These are phyloP conservation scores for Ailanthus altissimus DNA, from an alignment of 345 rosid genomes.

Conservation along the genomic window DNA sequence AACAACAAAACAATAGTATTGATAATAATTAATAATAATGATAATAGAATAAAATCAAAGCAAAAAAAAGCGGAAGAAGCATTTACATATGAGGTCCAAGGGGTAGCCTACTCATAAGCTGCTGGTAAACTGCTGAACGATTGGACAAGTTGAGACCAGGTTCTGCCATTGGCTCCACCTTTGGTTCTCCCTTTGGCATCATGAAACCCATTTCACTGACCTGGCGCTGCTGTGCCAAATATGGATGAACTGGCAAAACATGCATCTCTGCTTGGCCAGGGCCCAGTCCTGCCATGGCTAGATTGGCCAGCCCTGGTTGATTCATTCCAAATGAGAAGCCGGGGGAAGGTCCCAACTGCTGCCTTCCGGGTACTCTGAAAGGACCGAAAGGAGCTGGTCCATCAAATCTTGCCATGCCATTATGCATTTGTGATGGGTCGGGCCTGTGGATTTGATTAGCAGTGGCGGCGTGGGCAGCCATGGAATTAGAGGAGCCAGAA, in stretches of 20 bases:
- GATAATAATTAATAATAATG: background rate
- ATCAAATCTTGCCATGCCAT: conserved; percentile 56
- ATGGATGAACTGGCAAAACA: conserved; percentile 54
- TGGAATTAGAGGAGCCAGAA: conserved; percentile 34
- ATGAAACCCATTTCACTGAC: conserved; percentile 55
- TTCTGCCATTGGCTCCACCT: conserved; percentile 72
- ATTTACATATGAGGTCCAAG: conserved; percentile 68
- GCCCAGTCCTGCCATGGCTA: conserved; percentile 69
- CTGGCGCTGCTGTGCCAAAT: conserved; percentile 52
- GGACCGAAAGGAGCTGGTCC: conserved; percentile 54
- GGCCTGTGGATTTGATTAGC: conserved; percentile 50
- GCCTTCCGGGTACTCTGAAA: conserved; percentile 68
- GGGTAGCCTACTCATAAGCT: conserved; percentile 81
- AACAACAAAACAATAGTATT: conserved; percentile 14
- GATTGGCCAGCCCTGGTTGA: conserved; percentile 57
- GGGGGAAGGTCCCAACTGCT: conserved; percentile 60
- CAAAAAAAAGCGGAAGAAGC: conserved; percentile 4
- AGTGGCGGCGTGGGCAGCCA: conserved; percentile 36
- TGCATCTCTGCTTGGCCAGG: conserved; percentile 66
- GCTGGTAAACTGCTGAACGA: conserved; percentile 64
- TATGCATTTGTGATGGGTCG: conserved; percentile 62
- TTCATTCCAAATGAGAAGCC: conserved; percentile 71
- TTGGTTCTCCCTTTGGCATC: conserved; percentile 81
- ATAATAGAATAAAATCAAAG: conserved; percentile 7
- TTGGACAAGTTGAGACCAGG: conserved; percentile 54